These are phyloP conservation scores for Plectosphaerella cucumerina DNA, from an alignment of 2,329 filamentous ascomycete genomes.

Conservation along the genomic window DNA sequence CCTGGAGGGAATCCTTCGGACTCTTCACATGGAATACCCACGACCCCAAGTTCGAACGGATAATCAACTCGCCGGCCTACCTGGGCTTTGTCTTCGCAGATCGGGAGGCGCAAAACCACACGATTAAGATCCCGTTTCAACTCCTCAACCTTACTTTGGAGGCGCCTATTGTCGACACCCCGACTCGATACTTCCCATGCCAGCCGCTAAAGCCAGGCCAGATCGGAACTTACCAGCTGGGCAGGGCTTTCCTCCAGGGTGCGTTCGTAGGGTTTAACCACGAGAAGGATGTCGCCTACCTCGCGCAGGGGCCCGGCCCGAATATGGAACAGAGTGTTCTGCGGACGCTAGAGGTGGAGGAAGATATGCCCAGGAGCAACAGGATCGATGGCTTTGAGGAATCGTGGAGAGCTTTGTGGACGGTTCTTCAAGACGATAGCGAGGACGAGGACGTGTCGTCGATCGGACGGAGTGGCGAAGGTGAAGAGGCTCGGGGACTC, in stretches of 20 bases:
- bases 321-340: constrained; percentile 7
- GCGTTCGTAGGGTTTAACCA: constrained; percentile 13
- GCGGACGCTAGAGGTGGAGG: not conserved
- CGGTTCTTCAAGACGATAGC: too few relatives aligned
- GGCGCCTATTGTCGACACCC: constrained; percentile 22
- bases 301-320: constrained; percentile 16
- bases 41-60: constrained; percentile 25
- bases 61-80: constrained; percentile 35
- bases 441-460: too few relatives aligned
- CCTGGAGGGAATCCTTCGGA: constrained; percentile 24
- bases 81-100: constrained; percentile 32
- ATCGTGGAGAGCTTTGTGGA: constrained; percentile 2
- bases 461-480: too few relatives aligned
- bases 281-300: constrained; percentile 10
- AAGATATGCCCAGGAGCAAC: not conserved
- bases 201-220: not conserved
- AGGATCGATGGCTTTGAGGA: not conserved
- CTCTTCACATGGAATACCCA: constrained; percentile 36
- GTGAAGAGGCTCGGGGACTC: not conserved
- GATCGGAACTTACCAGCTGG: constrained; percentile 8
- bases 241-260: constrained; percentile 15
- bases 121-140: constrained; percentile 37
- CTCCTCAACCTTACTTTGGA: constrained; percentile 36
- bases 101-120: constrained; percentile 25
- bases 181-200: constrained; percentile 15